Percentiles rank a stretch among this genome's conserved stretches.
Evolutionary conservation across 2,329 filamentous ascomycete genomes (phyloP).

Genomic region (Dothidotthia symphoricarpi): DNA sequence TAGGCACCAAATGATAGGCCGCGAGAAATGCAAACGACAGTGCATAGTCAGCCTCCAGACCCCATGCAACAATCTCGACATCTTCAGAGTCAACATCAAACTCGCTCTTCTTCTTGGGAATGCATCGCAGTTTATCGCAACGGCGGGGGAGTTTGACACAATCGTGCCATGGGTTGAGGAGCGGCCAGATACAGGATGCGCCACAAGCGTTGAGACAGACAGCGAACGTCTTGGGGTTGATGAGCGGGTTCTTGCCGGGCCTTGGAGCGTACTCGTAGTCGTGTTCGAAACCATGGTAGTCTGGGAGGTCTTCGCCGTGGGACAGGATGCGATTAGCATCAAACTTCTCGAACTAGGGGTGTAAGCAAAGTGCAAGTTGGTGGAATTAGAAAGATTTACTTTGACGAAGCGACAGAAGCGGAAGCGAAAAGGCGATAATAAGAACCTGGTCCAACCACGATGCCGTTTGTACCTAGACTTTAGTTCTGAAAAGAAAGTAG

Average conservation of each 20-base stretch:
- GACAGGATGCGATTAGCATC: neutral
- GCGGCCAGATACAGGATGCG: too few species aligned
- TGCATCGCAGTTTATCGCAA: neutral
- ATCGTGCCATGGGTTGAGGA: neutral
- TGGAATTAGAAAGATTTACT: too few species aligned
- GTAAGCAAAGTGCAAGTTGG: too few species aligned
- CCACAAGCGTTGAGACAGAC: too few species aligned
- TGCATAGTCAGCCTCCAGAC: neutral
- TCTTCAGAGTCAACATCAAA: neutral
- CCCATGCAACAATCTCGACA: neutral
- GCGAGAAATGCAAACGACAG: neutral
- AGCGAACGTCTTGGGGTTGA: too few species aligned
- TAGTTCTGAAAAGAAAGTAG: too few species aligned
- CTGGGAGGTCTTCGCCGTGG: neutral
- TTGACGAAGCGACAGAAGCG: too few species aligned
- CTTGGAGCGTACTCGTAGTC: neutral
- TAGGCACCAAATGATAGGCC: constrained; percentile 2
- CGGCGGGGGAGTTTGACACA: neutral
- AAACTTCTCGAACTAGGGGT: too few species aligned
- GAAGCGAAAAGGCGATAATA: too few species aligned
- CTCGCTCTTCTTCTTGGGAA: neutral
- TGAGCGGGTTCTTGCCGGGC: neutral
- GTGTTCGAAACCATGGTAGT: neutral
- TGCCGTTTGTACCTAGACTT: too few species aligned
- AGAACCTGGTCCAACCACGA: too few species aligned